phyloP scores from a whole-genome alignment of 139 green algal species.

The Axilococcus clingmanii region DNA sequence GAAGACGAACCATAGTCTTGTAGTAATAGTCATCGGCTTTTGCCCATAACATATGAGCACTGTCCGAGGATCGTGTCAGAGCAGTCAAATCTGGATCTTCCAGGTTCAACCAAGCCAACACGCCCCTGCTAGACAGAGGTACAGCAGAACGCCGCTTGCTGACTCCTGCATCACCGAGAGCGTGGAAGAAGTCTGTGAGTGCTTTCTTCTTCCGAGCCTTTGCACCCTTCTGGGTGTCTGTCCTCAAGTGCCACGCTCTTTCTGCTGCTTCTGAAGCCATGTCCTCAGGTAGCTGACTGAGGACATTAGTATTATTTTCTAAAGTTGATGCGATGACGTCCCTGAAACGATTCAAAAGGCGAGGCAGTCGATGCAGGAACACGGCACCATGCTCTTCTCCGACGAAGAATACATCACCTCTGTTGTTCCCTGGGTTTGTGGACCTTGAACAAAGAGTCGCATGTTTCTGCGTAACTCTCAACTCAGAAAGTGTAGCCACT shows the following conservation, averaged over 20 bases:
- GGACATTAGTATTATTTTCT: conserved; percentile 17
- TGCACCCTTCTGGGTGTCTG: conserved; percentile 56
- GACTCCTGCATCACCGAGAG: conserved; percentile 54
- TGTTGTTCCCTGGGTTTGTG: too few relatives aligned
- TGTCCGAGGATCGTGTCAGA: not conserved
- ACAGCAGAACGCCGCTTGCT: conserved; percentile 45
- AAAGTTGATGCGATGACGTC: too few relatives aligned
- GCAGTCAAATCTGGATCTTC: conserved; percentile 2
- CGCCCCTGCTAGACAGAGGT: conserved; percentile 36
- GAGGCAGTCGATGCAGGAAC: not conserved
- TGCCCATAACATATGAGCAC: conserved; percentile 28
- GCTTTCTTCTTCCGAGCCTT: conserved; percentile 84
- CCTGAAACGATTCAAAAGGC: not conserved
- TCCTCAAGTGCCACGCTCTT: conserved; percentile 39
- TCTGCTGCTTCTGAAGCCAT: conserved; percentile 38
- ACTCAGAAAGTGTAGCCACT: not conserved
- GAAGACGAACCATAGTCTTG: conserved; percentile 62
- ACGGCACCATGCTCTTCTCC: conserved; percentile 4
- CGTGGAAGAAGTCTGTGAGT: conserved; percentile 48
- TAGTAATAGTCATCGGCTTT: conserved; percentile 78
- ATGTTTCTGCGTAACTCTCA: conserved; percentile 1
- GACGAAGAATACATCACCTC: too few relatives aligned
- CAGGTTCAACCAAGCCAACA: conserved; percentile 35
- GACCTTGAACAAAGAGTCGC: too few relatives aligned
- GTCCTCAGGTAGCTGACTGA: conserved; percentile 28